Evolutionary conservation across 2,329 filamentous ascomycete species (phyloP).

Genomic region (Thelonectria blattea): DNA sequence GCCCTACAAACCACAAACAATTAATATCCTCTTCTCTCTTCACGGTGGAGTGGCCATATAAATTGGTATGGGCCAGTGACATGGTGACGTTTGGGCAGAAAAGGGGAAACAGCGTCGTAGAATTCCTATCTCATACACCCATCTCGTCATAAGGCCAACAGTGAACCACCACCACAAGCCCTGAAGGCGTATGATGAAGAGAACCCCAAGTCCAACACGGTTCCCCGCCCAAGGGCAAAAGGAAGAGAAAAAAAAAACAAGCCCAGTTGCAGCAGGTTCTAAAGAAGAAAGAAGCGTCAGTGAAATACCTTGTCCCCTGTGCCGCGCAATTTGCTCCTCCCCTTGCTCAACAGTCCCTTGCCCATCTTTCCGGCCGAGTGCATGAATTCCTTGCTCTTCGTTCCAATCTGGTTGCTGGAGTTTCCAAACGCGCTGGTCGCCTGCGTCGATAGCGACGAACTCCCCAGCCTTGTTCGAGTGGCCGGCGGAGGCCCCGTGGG

Average conservation of each 20-base stretch:
- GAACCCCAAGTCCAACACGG: conserved; percentile 39
- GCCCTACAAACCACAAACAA: conserved; percentile 45
- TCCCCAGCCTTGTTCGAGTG: conserved; percentile 45
- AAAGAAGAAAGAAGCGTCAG: conserved; percentile 54
- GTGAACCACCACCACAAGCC: conserved; percentile 36
- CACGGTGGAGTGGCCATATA: conserved; percentile 32
- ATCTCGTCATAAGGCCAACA: conserved; percentile 43
- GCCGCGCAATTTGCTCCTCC: conserved; percentile 80
- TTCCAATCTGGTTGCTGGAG: conserved; percentile 70
- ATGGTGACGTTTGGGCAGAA: conserved; percentile 36
- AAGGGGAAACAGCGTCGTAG: conserved; percentile 44
- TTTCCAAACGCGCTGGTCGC: conserved; percentile 55
- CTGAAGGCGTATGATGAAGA: conserved; percentile 39
- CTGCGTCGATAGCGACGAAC: conserved; percentile 46
- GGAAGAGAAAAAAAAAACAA: conserved; percentile 37
- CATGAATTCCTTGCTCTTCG: conserved; percentile 87
- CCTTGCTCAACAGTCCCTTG: conserved; percentile 89
- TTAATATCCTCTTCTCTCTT: conserved; percentile 44
- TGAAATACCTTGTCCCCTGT: conserved; percentile 89
- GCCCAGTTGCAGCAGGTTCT: conserved; percentile 39
- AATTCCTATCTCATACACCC: conserved; percentile 51
- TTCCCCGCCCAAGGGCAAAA: conserved; percentile 33
- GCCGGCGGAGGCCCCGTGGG: conserved; percentile 34
- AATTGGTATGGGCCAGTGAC: conserved; percentile 36
- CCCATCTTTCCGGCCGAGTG: conserved; percentile 87